Conservation (phyloP, 257 asterid genomes). For the Plantago ovata region DNA sequence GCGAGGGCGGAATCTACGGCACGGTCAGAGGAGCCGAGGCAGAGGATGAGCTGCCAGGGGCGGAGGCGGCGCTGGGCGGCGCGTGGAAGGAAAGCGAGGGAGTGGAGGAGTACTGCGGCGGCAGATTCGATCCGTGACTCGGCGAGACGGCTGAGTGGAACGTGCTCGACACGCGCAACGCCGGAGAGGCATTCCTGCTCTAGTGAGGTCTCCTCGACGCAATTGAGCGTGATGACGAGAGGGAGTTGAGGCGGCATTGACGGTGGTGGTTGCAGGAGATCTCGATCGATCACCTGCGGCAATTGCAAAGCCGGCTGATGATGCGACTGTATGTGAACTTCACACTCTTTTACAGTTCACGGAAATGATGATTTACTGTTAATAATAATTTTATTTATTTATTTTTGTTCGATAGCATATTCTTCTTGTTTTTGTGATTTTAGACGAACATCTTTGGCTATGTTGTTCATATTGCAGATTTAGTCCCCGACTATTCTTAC, state of each 20-base stretch:
- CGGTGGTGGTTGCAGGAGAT: neutral
- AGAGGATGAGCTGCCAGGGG: constrained; percentile 85
- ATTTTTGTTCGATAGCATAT: no score
- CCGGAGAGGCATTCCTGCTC: constrained; percentile 80
- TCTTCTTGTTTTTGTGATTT: no score
- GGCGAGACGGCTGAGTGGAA: constrained; percentile 81
- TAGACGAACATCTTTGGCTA: no score
- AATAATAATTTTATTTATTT: no score
- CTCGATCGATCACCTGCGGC: neutral
- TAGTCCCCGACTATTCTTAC: no score
- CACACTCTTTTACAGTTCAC: no score
- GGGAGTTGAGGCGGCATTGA: constrained; percentile 30
- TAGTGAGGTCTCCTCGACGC: constrained; percentile 72
- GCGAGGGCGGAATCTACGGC: constrained; percentile 86
- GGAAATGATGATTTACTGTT: no score
- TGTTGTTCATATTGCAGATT: no score
- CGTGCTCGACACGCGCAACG: constrained; percentile 78
- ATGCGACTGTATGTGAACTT: no score
- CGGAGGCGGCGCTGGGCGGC: constrained; percentile 98
- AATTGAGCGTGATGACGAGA: constrained; percentile 75
- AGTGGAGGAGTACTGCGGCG: constrained; percentile 82
- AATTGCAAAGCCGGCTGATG: neutral
- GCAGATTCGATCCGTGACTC: constrained; percentile 90
- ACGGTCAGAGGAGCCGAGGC: constrained; percentile 94
- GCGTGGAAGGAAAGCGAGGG: constrained; percentile 94